Conservation (phyloP, 805 yeast genomes). For the Millerozyma miso region DNA sequence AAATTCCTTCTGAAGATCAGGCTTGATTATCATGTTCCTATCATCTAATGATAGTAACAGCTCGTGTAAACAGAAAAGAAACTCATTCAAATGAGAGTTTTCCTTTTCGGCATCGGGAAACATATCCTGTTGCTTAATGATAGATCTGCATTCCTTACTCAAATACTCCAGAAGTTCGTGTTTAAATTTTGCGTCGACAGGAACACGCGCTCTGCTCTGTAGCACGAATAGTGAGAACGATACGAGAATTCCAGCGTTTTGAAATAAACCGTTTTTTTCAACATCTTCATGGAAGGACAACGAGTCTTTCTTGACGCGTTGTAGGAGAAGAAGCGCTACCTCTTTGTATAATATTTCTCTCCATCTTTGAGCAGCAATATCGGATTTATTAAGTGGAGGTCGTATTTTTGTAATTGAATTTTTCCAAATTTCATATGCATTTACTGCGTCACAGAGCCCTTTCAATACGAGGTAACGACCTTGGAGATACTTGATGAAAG, state of each 20-base stretch:
- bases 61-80: slow-evolving; percentile 28
- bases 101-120: slow-evolving; percentile 28
- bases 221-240: background rate
- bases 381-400: slow-evolving; percentile 22
- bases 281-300: slow-evolving; percentile 13
- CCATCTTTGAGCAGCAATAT: slow-evolving; percentile 35
- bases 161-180: slow-evolving; percentile 24
- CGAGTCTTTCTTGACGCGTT: slow-evolving; percentile 6
- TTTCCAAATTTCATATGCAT: slow-evolving; percentile 21
- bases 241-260: background rate
- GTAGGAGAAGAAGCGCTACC: slow-evolving; percentile 15
- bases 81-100: slow-evolving; percentile 18
- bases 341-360: slow-evolving; percentile 21
- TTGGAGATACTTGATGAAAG: slow-evolving; percentile 27
- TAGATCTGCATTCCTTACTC: slow-evolving; percentile 15
- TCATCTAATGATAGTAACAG: slow-evolving; percentile 17
- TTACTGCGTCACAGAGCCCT: slow-evolving; percentile 20
- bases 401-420: slow-evolving; percentile 22
- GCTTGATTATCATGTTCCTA: slow-evolving; percentile 11
- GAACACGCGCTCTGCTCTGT: slow-evolving; percentile 5
- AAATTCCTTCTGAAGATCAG: slow-evolving; percentile 19
- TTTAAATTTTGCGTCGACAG: slow-evolving; percentile 16
- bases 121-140: slow-evolving; percentile 11
- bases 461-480: slow-evolving; percentile 30
- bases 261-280: background rate